A percentile compares a stretch with the other conserved stretches of the same genome.
These are phyloP conservation scores for Morella rubra DNA, from an alignment of 306 rosid genomes.

Conservation along the genomic window DNA sequence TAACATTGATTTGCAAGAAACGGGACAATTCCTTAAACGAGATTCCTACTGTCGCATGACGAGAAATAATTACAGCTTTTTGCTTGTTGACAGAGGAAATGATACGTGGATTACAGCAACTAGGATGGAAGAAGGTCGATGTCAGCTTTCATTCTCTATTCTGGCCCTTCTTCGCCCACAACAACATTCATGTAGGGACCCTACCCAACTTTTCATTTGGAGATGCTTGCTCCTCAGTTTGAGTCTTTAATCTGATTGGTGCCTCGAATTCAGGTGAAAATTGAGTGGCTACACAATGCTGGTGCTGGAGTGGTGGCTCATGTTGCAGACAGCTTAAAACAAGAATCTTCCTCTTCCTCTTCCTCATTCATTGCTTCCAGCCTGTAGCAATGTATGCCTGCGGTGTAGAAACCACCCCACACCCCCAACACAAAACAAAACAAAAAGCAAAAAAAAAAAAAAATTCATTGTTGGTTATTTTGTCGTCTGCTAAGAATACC, in stretches of 20 bases:
- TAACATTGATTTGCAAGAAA: slow-evolving; percentile 24
- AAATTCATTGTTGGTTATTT: background rate
- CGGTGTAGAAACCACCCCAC: background rate
- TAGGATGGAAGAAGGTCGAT: slow-evolving; percentile 92
- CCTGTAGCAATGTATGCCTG: slow-evolving; percentile 41
- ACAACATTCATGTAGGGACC: slow-evolving; percentile 82
- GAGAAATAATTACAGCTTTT: slow-evolving; percentile 6
- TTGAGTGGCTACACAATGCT: slow-evolving; percentile 87
- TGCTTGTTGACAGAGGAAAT: slow-evolving; percentile 72
- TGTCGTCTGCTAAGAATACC: background rate
- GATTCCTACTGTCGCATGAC: background rate
- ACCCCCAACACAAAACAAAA: too few species aligned
- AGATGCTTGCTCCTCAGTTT: slow-evolving; percentile 19
- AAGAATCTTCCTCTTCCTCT: slow-evolving; percentile 65
- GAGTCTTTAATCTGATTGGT: slow-evolving; percentile 11
- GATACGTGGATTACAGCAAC: slow-evolving; percentile 72
- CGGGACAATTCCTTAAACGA: slow-evolving; percentile 12
- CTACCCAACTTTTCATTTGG: slow-evolving; percentile 1
- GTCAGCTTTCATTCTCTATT: slow-evolving; percentile 88
- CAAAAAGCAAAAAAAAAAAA: too few species aligned
- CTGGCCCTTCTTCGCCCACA: slow-evolving; percentile 95
- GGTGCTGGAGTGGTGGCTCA: slow-evolving; percentile 91
- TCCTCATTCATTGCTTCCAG: slow-evolving; percentile 57
- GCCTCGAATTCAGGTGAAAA: slow-evolving; percentile 73
- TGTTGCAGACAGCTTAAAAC: slow-evolving; percentile 84